These are phyloP conservation scores for Fusarium abutilonis DNA, from an alignment of 2,329 filamentous ascomycete species.

Conservation along the genomic window DNA sequence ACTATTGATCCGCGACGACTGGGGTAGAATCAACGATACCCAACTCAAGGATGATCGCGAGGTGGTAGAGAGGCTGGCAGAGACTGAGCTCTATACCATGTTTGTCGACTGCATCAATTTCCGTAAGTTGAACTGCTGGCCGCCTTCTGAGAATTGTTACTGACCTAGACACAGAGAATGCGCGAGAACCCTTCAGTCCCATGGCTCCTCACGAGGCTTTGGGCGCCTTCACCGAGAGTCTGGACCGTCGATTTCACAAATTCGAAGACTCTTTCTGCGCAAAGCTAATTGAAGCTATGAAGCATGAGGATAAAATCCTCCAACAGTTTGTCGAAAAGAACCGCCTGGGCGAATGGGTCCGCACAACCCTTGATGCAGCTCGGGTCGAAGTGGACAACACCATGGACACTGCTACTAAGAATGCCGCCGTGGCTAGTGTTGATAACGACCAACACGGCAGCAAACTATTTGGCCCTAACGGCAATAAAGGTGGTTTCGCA, in stretches of 20 bases:
- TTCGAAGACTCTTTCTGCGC: constrained; percentile 72
- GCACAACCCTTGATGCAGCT: constrained; percentile 52
- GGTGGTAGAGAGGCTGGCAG: constrained; percentile 68
- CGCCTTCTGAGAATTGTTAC: constrained; percentile 15
- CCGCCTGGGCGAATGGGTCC: constrained; percentile 74
- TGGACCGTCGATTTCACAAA: constrained; percentile 68
- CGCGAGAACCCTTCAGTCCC: constrained; percentile 56
- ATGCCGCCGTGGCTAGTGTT: constrained; percentile 5
- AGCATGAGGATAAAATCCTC: constrained; percentile 75
- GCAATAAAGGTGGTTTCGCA: constrained; percentile 1
- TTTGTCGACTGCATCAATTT: constrained; percentile 70
- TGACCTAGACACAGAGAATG: constrained; percentile 53
- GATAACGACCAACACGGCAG: background rate
- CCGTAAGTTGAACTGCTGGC: constrained; percentile 60
- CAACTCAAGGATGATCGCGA: constrained; percentile 76
- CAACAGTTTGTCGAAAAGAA: constrained; percentile 72
- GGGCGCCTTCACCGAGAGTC: constrained; percentile 68
- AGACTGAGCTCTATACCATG: constrained; percentile 75
- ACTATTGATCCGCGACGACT: constrained; percentile 84
- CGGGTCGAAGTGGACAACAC: constrained; percentile 48
- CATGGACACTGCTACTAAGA: constrained; percentile 48
- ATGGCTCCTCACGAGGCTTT: constrained; percentile 63
- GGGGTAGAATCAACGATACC: constrained; percentile 81
- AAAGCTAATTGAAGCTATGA: constrained; percentile 76
- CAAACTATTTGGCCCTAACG: too few species aligned